These are phyloP conservation scores for Cephalotrichum gorgonifer DNA, from an alignment of 2,329 filamentous ascomycete genomes.

Conservation along the genomic window DNA sequence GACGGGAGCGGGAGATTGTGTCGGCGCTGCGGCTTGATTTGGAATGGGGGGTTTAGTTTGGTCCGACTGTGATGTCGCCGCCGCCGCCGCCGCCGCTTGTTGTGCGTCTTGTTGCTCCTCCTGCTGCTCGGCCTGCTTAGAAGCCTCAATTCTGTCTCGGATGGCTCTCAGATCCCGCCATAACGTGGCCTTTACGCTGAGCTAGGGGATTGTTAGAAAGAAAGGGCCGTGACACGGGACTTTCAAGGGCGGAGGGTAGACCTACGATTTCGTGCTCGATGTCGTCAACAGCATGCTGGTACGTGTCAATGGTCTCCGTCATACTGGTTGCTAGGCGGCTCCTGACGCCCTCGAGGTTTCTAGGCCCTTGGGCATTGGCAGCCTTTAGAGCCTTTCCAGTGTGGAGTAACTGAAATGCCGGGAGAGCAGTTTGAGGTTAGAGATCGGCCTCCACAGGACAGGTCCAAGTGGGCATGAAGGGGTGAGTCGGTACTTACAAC, in stretches of 20 bases:
- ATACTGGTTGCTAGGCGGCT: slow-evolving; percentile 28
- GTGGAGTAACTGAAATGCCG: slow-evolving; percentile 38
- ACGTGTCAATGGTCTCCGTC: slow-evolving; percentile 33
- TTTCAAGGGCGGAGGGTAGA: neutral
- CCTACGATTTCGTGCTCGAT: slow-evolving; percentile 48
- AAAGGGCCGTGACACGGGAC: neutral
- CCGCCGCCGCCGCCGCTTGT: neutral
- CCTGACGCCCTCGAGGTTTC: slow-evolving; percentile 20
- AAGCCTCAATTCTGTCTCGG: slow-evolving; percentile 14
- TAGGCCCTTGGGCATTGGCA: slow-evolving; percentile 33
- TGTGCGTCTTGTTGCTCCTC: neutral
- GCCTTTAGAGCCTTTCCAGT: slow-evolving; percentile 46
- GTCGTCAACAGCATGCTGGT: slow-evolving; percentile 44
- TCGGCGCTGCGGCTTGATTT: neutral
- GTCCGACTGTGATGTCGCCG: neutral
- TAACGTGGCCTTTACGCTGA: slow-evolving; percentile 42
- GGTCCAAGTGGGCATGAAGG: neutral
- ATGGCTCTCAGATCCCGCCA: slow-evolving; percentile 39
- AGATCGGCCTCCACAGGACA: neutral
- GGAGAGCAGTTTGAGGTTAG: neutral
- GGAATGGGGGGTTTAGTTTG: neutral
- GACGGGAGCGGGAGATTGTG: neutral
- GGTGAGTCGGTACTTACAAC: slow-evolving; percentile 30
- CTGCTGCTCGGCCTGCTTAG: neutral
- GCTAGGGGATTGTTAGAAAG: slow-evolving; percentile 12